Conservation (phyloP, 345 rosid genomes). For the Lepidium africanum region DNA sequence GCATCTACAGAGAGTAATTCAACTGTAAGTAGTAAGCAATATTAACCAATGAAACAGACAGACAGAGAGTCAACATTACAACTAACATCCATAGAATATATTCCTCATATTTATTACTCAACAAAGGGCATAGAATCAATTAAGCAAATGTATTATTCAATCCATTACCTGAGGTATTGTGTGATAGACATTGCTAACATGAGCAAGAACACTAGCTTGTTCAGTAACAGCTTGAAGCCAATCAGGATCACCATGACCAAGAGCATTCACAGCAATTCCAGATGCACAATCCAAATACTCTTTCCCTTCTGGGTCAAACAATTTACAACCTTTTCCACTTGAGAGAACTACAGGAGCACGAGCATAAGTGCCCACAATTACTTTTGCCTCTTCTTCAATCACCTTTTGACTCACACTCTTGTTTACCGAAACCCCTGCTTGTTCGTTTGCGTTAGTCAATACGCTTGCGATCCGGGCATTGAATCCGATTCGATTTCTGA, state of each 20-base stretch:
- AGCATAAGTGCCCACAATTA: slow-evolving; percentile 73
- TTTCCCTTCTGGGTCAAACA: slow-evolving; percentile 66
- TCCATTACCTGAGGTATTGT: slow-evolving; percentile 61
- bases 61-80: background rate
- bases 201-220: slow-evolving; percentile 65
- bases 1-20: background rate
- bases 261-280: slow-evolving; percentile 80
- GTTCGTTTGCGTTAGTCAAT: slow-evolving; percentile 9
- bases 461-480: slow-evolving; percentile 7
- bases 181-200: slow-evolving; percentile 71
- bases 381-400: slow-evolving; percentile 51
- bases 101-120: background rate
- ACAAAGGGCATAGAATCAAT: background rate
- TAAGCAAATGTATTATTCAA: background rate
- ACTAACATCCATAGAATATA: background rate
- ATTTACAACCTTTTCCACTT: slow-evolving; percentile 70
- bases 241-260: slow-evolving; percentile 79
- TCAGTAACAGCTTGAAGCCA: slow-evolving; percentile 65
- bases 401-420: slow-evolving; percentile 37
- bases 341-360: slow-evolving; percentile 64
- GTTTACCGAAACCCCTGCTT: background rate
- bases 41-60: background rate
- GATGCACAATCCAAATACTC: slow-evolving; percentile 73
- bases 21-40: background rate
- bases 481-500: slow-evolving; percentile 4